Evolutionary conservation across 768 basidiomycete genomes (phyloP).

Genomic region (Mycena indigotica): DNA sequence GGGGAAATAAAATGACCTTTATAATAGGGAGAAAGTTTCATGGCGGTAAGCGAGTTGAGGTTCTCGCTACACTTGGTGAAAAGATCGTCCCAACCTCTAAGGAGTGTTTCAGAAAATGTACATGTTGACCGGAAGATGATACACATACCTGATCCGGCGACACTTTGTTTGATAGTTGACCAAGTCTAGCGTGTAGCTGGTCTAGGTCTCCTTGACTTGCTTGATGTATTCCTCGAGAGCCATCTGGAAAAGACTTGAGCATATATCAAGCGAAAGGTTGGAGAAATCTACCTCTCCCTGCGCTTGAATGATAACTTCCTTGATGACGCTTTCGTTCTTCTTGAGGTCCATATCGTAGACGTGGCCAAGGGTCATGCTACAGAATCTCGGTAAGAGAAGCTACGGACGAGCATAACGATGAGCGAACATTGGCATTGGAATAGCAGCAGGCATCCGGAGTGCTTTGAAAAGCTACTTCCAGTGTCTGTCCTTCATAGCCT

Average conservation of each 20-base stretch:
- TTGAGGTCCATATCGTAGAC: slow-evolving; percentile 97
- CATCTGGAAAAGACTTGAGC: slow-evolving; percentile 61
- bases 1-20: too few species aligned
- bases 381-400: slow-evolving; percentile 46
- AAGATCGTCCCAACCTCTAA: slow-evolving; percentile 93
- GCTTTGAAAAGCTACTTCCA: slow-evolving; percentile 98
- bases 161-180: slow-evolving; percentile 99
- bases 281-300: slow-evolving; percentile 84
- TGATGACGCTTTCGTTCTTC: slow-evolving; percentile 87
- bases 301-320: slow-evolving; percentile 94
- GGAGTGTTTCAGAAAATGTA: slow-evolving; percentile 10
- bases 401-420: too few species aligned
- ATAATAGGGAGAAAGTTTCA: slow-evolving; percentile 98
- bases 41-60: slow-evolving; percentile 90
- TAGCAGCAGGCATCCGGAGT: slow-evolving; percentile 71
- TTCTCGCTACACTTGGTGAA: slow-evolving; percentile 98
- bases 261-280: not conserved
- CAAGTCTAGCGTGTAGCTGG: slow-evolving; percentile 90
- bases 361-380: slow-evolving; percentile 95
- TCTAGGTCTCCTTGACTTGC: slow-evolving; percentile 97
- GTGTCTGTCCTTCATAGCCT: slow-evolving; percentile 95
- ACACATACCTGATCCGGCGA: slow-evolving; percentile 90
- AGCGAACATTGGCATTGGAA: slow-evolving; percentile 68
- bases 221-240: slow-evolving; percentile 94
- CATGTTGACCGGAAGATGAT: not conserved